A percentile compares a stretch with the other conserved stretches of the same genome.
These are phyloP conservation scores for Nigrospora oryzae DNA, from an alignment of 2,329 filamentous ascomycete species.

Conservation along the genomic window DNA sequence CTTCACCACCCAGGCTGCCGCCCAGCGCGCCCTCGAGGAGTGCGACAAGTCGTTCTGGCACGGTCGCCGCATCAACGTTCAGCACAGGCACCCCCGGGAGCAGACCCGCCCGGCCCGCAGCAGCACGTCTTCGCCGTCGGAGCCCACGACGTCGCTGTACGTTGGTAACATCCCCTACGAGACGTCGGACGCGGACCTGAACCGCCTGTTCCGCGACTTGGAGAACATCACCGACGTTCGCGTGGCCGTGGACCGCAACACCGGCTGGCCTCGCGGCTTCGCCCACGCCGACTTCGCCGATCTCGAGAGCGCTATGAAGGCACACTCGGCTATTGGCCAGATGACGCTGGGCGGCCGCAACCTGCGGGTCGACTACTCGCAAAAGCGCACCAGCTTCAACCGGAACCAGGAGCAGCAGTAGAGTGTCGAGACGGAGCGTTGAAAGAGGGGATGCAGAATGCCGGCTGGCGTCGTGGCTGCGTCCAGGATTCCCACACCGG, in stretches of 20 bases:
- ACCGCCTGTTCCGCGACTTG: slow-evolving; percentile 65
- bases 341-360: slow-evolving; percentile 57
- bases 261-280: slow-evolving; percentile 75
- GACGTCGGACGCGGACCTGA: slow-evolving; percentile 75
- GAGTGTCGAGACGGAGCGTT: no score
- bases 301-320: slow-evolving; percentile 54
- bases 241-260: slow-evolving; percentile 73
- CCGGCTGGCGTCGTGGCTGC: no score
- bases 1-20: slow-evolving; percentile 8
- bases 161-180: slow-evolving; percentile 83
- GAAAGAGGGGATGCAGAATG: no score
- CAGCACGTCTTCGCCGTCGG: neutral
- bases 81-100: slow-evolving; percentile 5
- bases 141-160: slow-evolving; percentile 61
- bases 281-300: slow-evolving; percentile 75
- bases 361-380: slow-evolving; percentile 58
- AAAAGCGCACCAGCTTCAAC: neutral
- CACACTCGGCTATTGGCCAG: slow-evolving; percentile 42
- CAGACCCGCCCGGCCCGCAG: slow-evolving; percentile 14
- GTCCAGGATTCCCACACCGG: no score
- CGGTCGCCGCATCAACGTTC: slow-evolving; percentile 20
- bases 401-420: no score
- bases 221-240: slow-evolving; percentile 66
- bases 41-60: slow-evolving; percentile 23
- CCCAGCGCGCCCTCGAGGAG: slow-evolving; percentile 13